Percentiles rank a stretch among this genome's conserved stretches.
Conservation (phyloP, 257 asterid species). For the Verbena officinalis region DNA sequence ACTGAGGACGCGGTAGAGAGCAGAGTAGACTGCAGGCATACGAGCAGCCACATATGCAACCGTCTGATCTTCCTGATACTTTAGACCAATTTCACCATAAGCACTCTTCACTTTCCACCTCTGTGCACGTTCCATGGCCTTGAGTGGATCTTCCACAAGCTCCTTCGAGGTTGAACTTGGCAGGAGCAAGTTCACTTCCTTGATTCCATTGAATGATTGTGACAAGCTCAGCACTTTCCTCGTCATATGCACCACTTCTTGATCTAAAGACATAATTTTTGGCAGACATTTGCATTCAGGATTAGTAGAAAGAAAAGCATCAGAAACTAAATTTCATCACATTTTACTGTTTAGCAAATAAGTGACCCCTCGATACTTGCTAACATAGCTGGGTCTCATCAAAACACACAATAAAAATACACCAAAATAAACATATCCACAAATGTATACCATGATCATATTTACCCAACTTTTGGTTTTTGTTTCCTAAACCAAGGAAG, state of each 20-base stretch:
- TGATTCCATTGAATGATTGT: conserved; percentile 66
- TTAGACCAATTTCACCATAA: conserved; percentile 85
- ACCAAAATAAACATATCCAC: too few species aligned
- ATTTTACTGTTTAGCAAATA: conserved; percentile 6
- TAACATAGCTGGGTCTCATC: too few species aligned
- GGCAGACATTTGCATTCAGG: background rate
- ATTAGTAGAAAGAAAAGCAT: background rate
- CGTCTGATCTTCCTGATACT: conserved; percentile 76
- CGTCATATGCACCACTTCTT: conserved; percentile 78
- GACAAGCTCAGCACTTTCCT: conserved; percentile 84
- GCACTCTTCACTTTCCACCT: conserved; percentile 76
- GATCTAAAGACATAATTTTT: conserved; percentile 47
- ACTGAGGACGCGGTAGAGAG: conserved; percentile 77
- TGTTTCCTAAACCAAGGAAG: too few species aligned
- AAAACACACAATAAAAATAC: too few species aligned
- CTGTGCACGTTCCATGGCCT: conserved; percentile 65
- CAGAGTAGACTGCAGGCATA: conserved; percentile 94
- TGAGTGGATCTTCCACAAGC: conserved; percentile 84
- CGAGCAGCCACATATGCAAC: conserved; percentile 93
- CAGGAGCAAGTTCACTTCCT: conserved; percentile 75
- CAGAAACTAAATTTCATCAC: conserved; percentile 11
- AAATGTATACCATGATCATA: too few species aligned
- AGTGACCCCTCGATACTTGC: background rate
- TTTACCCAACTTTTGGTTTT: too few species aligned
- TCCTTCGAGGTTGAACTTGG: conserved; percentile 76